phyloP scores from a whole-genome alignment of 495 filamentous ascomycete species.

The Xylaria sp. region DNA sequence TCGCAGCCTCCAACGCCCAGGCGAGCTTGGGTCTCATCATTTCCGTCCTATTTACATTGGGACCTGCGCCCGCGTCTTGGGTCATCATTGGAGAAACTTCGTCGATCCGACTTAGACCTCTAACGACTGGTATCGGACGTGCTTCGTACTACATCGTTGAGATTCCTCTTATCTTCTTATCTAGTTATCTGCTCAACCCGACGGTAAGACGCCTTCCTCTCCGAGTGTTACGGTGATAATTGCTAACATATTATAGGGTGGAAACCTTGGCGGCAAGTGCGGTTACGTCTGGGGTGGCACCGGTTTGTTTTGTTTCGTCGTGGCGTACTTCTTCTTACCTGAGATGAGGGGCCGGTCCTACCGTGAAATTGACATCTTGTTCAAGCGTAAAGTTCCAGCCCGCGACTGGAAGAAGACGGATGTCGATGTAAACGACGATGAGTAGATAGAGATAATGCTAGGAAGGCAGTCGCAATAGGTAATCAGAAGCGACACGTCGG shows the following conservation, averaged over 20 bases:
- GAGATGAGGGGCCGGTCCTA: conserved; percentile 46
- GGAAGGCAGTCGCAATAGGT: neutral
- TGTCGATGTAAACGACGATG: conserved; percentile 60
- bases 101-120: conserved; percentile 60
- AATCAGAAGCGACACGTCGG: neutral
- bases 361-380: conserved; percentile 49
- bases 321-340: conserved; percentile 44
- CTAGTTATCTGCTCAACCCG: conserved; percentile 58
- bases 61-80: conserved; percentile 61
- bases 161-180: conserved; percentile 62
- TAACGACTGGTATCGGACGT: conserved; percentile 65
- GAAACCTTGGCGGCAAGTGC: conserved; percentile 59
- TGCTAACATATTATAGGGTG: conserved; percentile 40
- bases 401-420: conserved; percentile 59
- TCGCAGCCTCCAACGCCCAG: conserved; percentile 51
- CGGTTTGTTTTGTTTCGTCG: conserved; percentile 40
- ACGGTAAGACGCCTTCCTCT: conserved; percentile 27
- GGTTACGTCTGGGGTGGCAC: conserved; percentile 52
- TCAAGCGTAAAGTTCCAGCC: conserved; percentile 55
- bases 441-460: conserved; percentile 41
- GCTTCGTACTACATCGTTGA: conserved; percentile 60
- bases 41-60: conserved; percentile 60
- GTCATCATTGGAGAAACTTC: conserved; percentile 66
- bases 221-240: conserved; percentile 25
- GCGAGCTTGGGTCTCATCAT: conserved; percentile 63